Evolutionary conservation across 768 basidiomycete species (phyloP).

Genomic region (Pholiota conissans): DNA sequence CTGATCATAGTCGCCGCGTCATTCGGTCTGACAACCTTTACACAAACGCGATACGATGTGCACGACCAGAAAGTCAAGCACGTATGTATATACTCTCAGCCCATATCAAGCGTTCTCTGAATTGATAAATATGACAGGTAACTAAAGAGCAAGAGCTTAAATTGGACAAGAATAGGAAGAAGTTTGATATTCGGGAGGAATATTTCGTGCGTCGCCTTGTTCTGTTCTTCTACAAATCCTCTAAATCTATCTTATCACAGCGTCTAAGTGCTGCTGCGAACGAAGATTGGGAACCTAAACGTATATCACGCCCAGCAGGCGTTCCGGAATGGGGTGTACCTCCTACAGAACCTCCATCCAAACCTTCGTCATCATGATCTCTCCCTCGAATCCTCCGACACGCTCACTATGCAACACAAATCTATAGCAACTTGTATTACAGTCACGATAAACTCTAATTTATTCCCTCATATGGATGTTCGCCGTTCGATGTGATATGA

Average conservation of each 20-base stretch:
- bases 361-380: background rate
- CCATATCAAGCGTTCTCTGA: background rate
- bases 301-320: constrained; percentile 81
- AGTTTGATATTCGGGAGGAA: constrained; percentile 92
- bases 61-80: constrained; percentile 78
- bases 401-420: background rate
- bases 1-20: constrained; percentile 84
- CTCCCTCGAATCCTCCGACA: background rate
- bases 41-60: constrained; percentile 89
- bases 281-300: constrained; percentile 84
- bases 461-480: no score
- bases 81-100: constrained; percentile 35
- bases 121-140: constrained; percentile 38
- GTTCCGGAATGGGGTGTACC: constrained; percentile 94
- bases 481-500: no score
- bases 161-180: constrained; percentile 67
- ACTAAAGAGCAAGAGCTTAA: constrained; percentile 78
- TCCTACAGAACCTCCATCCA: constrained; percentile 52
- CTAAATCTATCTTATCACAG: constrained; percentile 31
- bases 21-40: constrained; percentile 79
- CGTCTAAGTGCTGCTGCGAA: constrained; percentile 62
- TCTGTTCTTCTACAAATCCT: background rate
- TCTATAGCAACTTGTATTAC: background rate
- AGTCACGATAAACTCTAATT: no score
- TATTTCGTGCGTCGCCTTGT: constrained; percentile 77